A percentile compares a stretch with the other conserved stretches of the same genome.
Evolutionary conservation across 164 flowering plant species (phyloP).

Genomic region (Hamamelis virginiana): DNA sequence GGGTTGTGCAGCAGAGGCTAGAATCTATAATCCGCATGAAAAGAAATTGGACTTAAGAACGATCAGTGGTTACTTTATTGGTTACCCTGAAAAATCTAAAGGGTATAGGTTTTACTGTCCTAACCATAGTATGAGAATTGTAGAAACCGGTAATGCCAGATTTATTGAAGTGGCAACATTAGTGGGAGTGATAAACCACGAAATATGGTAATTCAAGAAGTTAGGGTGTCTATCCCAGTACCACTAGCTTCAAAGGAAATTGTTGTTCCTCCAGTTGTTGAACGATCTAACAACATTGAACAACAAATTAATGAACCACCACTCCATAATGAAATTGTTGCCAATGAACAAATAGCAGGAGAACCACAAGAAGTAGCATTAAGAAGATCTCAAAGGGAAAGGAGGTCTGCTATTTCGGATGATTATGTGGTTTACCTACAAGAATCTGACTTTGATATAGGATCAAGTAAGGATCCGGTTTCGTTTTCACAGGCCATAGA

Average conservation of each 20-base stretch:
- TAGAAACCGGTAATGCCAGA: not conserved
- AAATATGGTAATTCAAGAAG: not conserved
- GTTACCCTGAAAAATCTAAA: not conserved
- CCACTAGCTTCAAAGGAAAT: too few relatives aligned
- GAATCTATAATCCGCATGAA: not conserved
- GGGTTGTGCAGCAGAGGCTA: too few relatives aligned
- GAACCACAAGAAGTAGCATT: too few relatives aligned
- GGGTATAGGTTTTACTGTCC: slow-evolving; percentile 8
- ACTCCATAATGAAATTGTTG: too few relatives aligned
- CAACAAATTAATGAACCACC: too few relatives aligned
- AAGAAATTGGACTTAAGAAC: not conserved
- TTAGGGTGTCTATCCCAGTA: too few relatives aligned
- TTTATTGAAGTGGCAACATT: not conserved
- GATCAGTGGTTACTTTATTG: slow-evolving; percentile 7
- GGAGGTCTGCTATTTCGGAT: too few relatives aligned
- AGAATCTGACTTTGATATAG: not conserved
- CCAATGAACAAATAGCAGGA: too few relatives aligned
- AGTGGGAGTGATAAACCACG: slow-evolving; percentile 1
- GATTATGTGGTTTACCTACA: too few relatives aligned
- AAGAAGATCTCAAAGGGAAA: too few relatives aligned
- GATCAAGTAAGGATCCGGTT: not conserved
- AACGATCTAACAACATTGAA: too few relatives aligned
- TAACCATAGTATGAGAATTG: slow-evolving; percentile 10
- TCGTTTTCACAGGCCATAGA: not conserved
- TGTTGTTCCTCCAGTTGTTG: too few relatives aligned